Evolutionary conservation across 352 stramenopile genomes (phyloP), one percentile per base, ranked within the genome.

Genomic region (Pythium dissotocum): DNA sequence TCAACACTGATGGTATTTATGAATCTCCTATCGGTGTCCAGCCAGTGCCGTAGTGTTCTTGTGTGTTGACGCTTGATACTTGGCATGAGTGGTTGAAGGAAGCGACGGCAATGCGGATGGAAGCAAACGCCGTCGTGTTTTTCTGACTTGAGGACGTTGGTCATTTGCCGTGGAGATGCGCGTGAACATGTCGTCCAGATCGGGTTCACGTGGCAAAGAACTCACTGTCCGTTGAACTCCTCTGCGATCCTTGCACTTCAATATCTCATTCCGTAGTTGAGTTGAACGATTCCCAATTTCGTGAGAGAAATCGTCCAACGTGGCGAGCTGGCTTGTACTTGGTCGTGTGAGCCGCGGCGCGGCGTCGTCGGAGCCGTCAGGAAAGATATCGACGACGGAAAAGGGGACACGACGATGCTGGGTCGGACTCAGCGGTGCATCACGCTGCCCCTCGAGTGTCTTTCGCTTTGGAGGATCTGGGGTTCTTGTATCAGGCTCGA

Each of bases 1-100:
- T 69, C 33, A 63, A 48, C 55, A 69, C 48, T 46, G 51, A 40
- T 58, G 51, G 51, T 58, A 58, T 58, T 58, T 58, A 58, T 58
- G 51, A 58, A 40, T 21, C 30, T 58, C 28, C 42, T 33, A 53
- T 53, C 46, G 46, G n/a, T 21, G 46, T 53, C n/a, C 12, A 32
- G n/a, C 46, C 4, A 16, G 21, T 3, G 2, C 32, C 46, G 4
- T 7, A 6, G 18, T 53, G 6, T 14, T 53, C 16, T 13, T 14
- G 1, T 21, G n/a, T 53, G 46, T 5, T 24, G 13, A 24, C 12
- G 13, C 4, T 8, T 16, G 46, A 32, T 53, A 53, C 24, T 53
- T 53, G 12, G 8, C 48, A 2, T 55, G 48, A 18, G 26, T 12
- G n/a, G n/a, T n/a, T 8, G 26, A 58, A 10, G 9, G 51, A 58